Evolutionary conservation across 208 protist species (phyloP), one percentile per base, ranked within the genome.

Genomic region (Wallacemonas rigidus): DNA sequence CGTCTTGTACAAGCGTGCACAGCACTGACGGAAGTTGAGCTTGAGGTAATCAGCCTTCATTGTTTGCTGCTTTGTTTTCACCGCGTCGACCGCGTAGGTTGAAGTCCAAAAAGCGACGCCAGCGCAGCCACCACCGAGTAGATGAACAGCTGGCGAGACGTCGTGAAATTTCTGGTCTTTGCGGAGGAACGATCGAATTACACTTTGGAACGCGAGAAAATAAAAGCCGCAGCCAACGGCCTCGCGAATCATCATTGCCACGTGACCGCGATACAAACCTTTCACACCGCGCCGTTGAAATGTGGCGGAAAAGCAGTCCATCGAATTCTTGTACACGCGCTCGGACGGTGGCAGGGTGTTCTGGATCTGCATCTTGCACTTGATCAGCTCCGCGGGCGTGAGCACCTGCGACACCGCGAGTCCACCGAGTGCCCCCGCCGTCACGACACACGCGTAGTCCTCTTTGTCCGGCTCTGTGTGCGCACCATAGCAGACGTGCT

Each of bases 361-460:
- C 62, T 98, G 94, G 26, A 97, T 86, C 74, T 98, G 94, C 90
- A 98, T 92, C 65, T 88, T 86, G 72, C 92, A 97, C 80, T 98
- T 98, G 47, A 98, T 86, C 11, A 97, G 77, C 73, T 98, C 92
- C 39, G 93, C 86, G 8, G 95, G 95, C 1, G 95, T 97, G n/a
- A 97, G 74, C 26, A 88, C 83, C 50, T 89, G 81, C 14, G 88
- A 87, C n/a, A 94, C 91, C 2, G 91, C 86, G 47, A 95, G 71
- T 41, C 92, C 92, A 40, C 88, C 87, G 7, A 81, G 47, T 9
- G 88, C 89, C 8, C 83, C 92, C 2, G 88, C 86, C 1, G 76
- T 58, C 11, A 79, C 84, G 2, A 97, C 90, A 5, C 83, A 81
- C 9, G 62, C 38, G 68, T 91, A 91, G 0, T 90, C 83, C 82